Conservation (phyloP, 768 basidiomycete species). For the Macrolepiota fuliginosa region DNA sequence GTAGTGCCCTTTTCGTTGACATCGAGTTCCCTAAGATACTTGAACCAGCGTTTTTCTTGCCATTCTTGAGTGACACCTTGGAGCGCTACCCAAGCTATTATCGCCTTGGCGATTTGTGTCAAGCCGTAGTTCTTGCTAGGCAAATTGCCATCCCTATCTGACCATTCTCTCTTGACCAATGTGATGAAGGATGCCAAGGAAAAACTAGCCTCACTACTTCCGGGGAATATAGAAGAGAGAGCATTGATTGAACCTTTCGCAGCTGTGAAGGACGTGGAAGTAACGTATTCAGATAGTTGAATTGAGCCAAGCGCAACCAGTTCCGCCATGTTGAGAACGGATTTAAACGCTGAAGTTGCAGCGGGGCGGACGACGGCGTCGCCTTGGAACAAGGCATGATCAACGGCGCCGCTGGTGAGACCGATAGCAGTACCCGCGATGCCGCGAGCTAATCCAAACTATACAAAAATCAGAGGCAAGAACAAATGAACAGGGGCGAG, state of each 20-base stretch:
- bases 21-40: conserved; percentile 62
- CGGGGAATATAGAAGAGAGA: conserved; percentile 69
- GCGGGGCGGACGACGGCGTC: conserved; percentile 54
- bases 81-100: conserved; percentile 78
- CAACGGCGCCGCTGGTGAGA: conserved; percentile 56
- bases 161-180: conserved; percentile 80
- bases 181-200: conserved; percentile 77
- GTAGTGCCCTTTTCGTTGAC: conserved; percentile 44
- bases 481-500: not conserved
- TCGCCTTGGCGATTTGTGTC: conserved; percentile 62
- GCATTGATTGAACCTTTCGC: conserved; percentile 76
- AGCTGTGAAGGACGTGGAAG: conserved; percentile 70
- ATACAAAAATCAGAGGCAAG: not conserved
- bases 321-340: conserved; percentile 65
- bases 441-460: conserved; percentile 71
- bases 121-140: conserved; percentile 63
- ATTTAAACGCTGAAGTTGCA: conserved; percentile 56
- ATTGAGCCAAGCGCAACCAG: conserved; percentile 73
- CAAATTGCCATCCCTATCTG: conserved; percentile 48
- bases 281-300: conserved; percentile 71
- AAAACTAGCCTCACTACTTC: conserved; percentile 77
- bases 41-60: conserved; percentile 72
- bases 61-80: conserved; percentile 82
- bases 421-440: conserved; percentile 59
- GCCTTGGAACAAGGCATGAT: conserved; percentile 67